Evolutionary conservation across 2,329 filamentous ascomycete genomes (phyloP).

Genomic region (Aciculosporium take): DNA sequence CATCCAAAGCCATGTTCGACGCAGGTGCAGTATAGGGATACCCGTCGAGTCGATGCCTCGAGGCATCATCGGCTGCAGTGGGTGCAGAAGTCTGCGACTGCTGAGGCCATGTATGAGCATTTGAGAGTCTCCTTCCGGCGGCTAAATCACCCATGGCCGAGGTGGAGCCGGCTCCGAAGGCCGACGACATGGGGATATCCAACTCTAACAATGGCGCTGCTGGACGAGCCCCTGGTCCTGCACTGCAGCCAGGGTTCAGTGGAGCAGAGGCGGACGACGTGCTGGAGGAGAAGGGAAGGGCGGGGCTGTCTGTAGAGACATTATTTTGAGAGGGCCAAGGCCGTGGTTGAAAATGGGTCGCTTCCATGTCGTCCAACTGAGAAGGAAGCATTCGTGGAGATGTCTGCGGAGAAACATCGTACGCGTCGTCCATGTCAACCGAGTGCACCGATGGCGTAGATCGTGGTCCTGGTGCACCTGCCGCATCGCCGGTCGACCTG

Average conservation of each 20-base stretch:
- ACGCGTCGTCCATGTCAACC: conserved; percentile 22
- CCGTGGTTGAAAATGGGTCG: conserved; percentile 3
- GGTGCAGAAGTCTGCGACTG: conserved; percentile 12
- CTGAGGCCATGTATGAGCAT: conserved; percentile 33
- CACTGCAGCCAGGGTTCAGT: not conserved
- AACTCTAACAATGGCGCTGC: conserved; percentile 12
- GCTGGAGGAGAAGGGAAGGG: not conserved
- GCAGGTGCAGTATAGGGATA: conserved; percentile 30
- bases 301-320: not conserved
- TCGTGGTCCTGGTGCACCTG: conserved; percentile 15
- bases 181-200: conserved; percentile 14
- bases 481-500: conserved; percentile 8
- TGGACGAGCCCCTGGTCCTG: conserved; percentile 1
- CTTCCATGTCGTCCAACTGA: not conserved
- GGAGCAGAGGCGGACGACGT: not conserved
- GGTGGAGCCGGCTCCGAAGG: conserved; percentile 1
- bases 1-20: conserved; percentile 16
- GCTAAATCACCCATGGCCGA: conserved; percentile 9
- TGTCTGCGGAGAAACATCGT: conserved; percentile 32
- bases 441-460: conserved; percentile 17
- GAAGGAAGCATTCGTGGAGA: conserved; percentile 19
- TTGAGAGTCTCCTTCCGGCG: conserved; percentile 18
- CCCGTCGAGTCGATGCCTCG: conserved; percentile 13
- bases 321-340: conserved; percentile 8
- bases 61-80: conserved; percentile 3